phyloP scores from a whole-genome alignment of 2,329 filamentous ascomycete genomes.

The Myriangium duriaei region DNA sequence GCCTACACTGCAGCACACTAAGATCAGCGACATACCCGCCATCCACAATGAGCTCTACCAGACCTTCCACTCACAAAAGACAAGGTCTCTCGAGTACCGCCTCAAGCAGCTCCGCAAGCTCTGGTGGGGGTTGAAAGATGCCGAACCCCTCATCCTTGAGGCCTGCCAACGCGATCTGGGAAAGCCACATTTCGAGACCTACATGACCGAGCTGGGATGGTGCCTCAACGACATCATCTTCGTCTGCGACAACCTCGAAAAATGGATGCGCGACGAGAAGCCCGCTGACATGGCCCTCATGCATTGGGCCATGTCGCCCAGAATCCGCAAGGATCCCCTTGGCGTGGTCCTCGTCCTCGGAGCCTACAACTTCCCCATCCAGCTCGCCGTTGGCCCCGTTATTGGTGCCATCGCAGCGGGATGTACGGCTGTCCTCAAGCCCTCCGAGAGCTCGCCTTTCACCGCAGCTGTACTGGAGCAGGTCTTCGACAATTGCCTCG shows the following conservation, averaged over 20 bases:
- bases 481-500: slow-evolving; percentile 63
- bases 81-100: slow-evolving; percentile 70
- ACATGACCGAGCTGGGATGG: slow-evolving; percentile 65
- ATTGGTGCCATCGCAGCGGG: slow-evolving; percentile 87
- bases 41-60: slow-evolving; percentile 49
- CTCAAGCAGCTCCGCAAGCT: slow-evolving; percentile 80
- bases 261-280: slow-evolving; percentile 73
- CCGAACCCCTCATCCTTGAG: slow-evolving; percentile 57
- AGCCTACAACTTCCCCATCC: slow-evolving; percentile 87
- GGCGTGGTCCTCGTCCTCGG: slow-evolving; percentile 75
- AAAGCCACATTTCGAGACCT: slow-evolving; percentile 64
- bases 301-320: slow-evolving; percentile 58
- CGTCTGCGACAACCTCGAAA: slow-evolving; percentile 62
- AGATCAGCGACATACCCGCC: slow-evolving; percentile 52
- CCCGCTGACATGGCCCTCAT: slow-evolving; percentile 55
- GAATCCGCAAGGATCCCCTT: slow-evolving; percentile 75
- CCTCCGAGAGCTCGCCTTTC: slow-evolving; percentile 67
- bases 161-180: slow-evolving; percentile 66
- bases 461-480: slow-evolving; percentile 69
- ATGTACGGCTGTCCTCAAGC: slow-evolving; percentile 82
- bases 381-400: slow-evolving; percentile 64
- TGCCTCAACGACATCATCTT: slow-evolving; percentile 70
- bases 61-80: slow-evolving; percentile 69
- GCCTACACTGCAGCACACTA: slow-evolving; percentile 35
- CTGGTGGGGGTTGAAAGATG: slow-evolving; percentile 83